Base-by-base conservation (phyloP, 306 rosid genomes). In the Pyrus bretschneideri region DNA sequence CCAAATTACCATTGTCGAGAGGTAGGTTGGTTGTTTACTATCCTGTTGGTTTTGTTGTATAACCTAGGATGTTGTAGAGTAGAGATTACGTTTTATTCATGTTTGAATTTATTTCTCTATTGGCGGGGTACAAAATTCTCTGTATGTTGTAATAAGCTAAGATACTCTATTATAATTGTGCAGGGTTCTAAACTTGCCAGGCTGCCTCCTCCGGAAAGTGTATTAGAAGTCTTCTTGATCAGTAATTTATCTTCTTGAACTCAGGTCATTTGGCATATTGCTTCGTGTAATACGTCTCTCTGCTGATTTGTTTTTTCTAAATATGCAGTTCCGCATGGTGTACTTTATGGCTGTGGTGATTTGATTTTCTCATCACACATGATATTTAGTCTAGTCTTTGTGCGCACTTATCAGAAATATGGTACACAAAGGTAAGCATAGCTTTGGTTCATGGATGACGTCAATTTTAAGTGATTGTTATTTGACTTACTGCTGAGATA, bases 1-100 rank as follows among this genome's bases (percentile, higher is more conserved):
- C 99, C 99, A 67, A 96, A 96, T 83, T 96, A 96, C 80, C 99
- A 96, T 78, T 96, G 99, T 70, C 97, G 96, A 13, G 97, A 86
- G 99, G 99, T 96, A 89, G 79, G 12, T 62, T 13, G 51, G 63
- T 38, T 73, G 59, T 73, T 42, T 42, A 60, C 22, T 2, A 18
- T 60, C 60, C 29, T 61, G 45, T 42, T 45, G 77, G 10, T 15
- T 22, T 67, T 38, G 11, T 38, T 4, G 18, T 23, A 18, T 31
- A 29, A n/a, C 9, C 4, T 25, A 30, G 22, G 42, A 10, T 78
- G 67, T 78, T 21, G 52, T 22, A 49, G 9, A 49, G 55, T 49
- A 57, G 62, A 29, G 49, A 46, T 23, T 11, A 22, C n/a, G 4
- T 80, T n/a, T 42, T 55, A 31, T 62, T n/a, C 69, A 40, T 46